A percentile compares a stretch with the other conserved stretches of the same genome.
These are phyloP conservation scores for Pholiota molesta DNA, from an alignment of 768 basidiomycete species.

Conservation along the genomic window DNA sequence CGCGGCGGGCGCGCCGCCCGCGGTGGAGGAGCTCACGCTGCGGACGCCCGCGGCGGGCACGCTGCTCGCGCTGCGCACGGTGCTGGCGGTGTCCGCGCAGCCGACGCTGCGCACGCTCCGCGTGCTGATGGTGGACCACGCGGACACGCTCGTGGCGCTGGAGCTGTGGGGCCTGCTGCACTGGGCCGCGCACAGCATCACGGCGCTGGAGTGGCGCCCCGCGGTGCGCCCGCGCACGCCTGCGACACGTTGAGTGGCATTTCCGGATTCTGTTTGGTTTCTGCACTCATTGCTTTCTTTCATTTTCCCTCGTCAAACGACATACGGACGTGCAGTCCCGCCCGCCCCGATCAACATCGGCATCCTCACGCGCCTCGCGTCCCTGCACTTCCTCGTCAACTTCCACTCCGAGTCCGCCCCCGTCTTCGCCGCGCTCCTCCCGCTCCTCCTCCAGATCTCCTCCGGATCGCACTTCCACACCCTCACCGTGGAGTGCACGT, in stretches of 20 bases:
- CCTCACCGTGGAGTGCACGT: constrained; percentile 23
- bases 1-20: constrained; percentile 12
- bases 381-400: constrained; percentile 24
- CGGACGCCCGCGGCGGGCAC: constrained; percentile 14
- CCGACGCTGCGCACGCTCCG: constrained; percentile 19
- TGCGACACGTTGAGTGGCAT: constrained; percentile 17
- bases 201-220: constrained; percentile 22
- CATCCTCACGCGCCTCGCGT: constrained; percentile 13
- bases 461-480: constrained; percentile 15
- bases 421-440: constrained; percentile 19
- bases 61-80: constrained; percentile 16
- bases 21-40: constrained; percentile 16
- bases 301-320: neutral
- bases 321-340: constrained; percentile 13
- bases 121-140: constrained; percentile 15
- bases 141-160: constrained; percentile 10
- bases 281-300: neutral
- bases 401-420: constrained; percentile 20
- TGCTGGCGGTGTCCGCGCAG: constrained; percentile 12
- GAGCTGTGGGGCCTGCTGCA: constrained; percentile 23
- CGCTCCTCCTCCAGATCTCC: constrained; percentile 17
- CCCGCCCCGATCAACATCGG: constrained; percentile 21
- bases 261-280: neutral
- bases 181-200: constrained; percentile 21
- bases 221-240: constrained; percentile 13